These are phyloP conservation scores for Erythrobasidium yunnanense DNA, from an alignment of 768 basidiomycete genomes.

Conservation along the genomic window DNA sequence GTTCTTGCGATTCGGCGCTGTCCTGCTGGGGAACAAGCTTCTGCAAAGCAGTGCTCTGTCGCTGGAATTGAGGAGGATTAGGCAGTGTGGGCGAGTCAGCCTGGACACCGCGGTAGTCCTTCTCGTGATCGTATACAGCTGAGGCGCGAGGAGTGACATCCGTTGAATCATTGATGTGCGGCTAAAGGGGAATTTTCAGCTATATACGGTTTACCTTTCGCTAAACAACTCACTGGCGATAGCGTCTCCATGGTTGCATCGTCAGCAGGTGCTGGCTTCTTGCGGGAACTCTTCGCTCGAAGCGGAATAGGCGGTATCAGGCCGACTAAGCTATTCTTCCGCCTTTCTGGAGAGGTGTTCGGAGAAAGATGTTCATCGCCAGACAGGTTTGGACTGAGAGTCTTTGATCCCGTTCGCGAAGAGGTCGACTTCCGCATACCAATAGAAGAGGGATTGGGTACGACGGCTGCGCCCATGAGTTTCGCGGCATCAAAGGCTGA, in stretches of 20 bases:
- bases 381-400: neutral
- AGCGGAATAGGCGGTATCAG: conserved; percentile 6
- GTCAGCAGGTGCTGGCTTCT: conserved; percentile 12
- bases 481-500: conserved; percentile 39
- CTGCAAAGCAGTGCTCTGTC: no score
- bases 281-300: neutral
- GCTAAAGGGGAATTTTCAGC: no score
- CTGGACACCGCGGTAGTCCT: no score
- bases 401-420: neutral
- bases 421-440: neutral
- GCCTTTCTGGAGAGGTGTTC: neutral
- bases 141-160: no score
- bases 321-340: conserved; percentile 8
- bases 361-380: neutral
- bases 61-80: no score
- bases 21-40: no score
- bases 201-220: no score
- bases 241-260: neutral
- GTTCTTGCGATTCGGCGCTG: conserved; percentile 35
- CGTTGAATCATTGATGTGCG: no score
- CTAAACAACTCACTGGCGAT: conserved; percentile 20
- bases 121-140: no score
- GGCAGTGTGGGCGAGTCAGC: no score
- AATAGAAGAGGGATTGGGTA: neutral
- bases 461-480: conserved; percentile 41